Evolutionary conservation across 805 yeast genomes (phyloP).

Genomic region (Metschnikowia sp.): DNA sequence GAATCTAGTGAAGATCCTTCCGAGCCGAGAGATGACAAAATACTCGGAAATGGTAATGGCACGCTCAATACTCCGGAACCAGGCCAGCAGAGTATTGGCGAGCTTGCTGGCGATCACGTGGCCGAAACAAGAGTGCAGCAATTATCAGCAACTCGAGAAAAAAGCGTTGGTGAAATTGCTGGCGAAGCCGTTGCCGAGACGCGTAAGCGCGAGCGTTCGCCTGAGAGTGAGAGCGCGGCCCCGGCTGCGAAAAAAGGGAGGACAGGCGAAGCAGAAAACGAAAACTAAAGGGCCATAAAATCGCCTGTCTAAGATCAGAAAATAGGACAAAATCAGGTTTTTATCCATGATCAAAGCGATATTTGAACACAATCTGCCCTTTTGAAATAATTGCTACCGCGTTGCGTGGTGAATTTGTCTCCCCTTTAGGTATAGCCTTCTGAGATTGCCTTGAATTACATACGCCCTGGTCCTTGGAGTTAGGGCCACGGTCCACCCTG

Average conservation of each 20-base stretch:
- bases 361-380: too few relatives aligned
- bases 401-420: too few relatives aligned
- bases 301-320: background rate
- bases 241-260: background rate
- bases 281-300: background rate
- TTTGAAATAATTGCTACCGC: too few relatives aligned
- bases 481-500: too few relatives aligned
- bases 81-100: constrained; percentile 2
- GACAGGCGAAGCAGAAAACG: background rate
- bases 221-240: background rate
- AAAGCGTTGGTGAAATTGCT: constrained; percentile 4
- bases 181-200: constrained; percentile 5
- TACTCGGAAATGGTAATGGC: background rate
- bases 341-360: background rate
- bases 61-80: constrained; percentile 1
- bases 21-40: background rate
- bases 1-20: background rate
- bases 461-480: too few relatives aligned
- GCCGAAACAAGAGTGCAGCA: constrained; percentile 3
- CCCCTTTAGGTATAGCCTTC: too few relatives aligned
- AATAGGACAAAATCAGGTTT: background rate
- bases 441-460: too few relatives aligned
- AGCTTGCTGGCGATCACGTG: constrained; percentile 4
- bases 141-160: background rate
- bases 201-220: constrained; percentile 6